phyloP scores from a whole-genome alignment of 371 early-diverging fungal species.

The Mucor saturninus region DNA sequence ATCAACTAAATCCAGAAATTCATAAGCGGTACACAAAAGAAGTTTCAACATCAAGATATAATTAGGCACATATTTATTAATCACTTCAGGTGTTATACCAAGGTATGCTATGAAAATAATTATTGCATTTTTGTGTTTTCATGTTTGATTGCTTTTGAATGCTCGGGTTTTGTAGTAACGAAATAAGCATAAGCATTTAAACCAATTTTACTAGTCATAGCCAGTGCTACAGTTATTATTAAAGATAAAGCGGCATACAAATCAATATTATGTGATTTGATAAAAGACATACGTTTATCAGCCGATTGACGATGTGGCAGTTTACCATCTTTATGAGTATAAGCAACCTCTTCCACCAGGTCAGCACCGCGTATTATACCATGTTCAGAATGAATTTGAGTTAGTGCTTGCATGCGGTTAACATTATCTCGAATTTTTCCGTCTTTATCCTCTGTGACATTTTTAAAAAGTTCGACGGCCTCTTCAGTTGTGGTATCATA shows the following conservation, averaged over 20 bases:
- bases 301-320: constrained; percentile 24
- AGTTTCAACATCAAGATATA: no score
- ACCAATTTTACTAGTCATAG: no score
- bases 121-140: no score
- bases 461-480: constrained; percentile 7
- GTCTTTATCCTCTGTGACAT: constrained; percentile 8
- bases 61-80: no score
- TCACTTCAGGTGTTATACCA: no score
- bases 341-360: constrained; percentile 32
- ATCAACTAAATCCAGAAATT: no score
- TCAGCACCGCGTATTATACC: constrained; percentile 29
- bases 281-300: constrained; percentile 3
- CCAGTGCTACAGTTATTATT: no score
- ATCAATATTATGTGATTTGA: constrained; percentile 18
- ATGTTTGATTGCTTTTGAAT: no score
- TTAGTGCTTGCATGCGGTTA: constrained; percentile 17
- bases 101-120: no score
- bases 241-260: constrained; percentile 7
- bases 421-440: constrained; percentile 11
- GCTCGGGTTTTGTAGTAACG: no score
- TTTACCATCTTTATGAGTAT: constrained; percentile 20
- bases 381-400: constrained; percentile 26
- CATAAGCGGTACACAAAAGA: no score
- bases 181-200: no score
- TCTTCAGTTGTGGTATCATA: not conserved